Percentiles rank a stretch among this genome's conserved stretches.
Evolutionary conservation across 805 yeast species (phyloP).

Genomic region (Pichia thaimueangensis): DNA sequence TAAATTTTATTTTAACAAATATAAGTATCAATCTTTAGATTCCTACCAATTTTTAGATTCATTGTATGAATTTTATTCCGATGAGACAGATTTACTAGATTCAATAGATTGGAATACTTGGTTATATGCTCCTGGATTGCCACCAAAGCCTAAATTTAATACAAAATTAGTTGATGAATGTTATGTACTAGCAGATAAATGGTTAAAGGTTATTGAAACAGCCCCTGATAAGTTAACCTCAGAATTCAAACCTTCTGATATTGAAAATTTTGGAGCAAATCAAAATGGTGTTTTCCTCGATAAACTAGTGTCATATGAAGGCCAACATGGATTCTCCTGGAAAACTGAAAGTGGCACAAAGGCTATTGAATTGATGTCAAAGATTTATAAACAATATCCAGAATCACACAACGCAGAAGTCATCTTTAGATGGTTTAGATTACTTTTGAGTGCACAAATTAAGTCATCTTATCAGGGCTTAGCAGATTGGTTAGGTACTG

Average conservation of each 20-base stretch:
- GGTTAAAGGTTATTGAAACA: conserved; percentile 42
- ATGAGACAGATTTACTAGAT: conserved; percentile 47
- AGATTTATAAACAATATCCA: conserved; percentile 36
- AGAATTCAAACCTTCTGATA: conserved; percentile 43
- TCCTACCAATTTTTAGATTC: conserved; percentile 75
- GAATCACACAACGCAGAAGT: conserved; percentile 73
- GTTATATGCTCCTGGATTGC: conserved; percentile 79
- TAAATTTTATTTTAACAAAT: conserved; percentile 66
- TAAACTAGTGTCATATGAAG: conserved; percentile 46
- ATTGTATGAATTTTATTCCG: conserved; percentile 52
- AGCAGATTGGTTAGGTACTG: conserved; percentile 83
- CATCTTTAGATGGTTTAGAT: conserved; percentile 66
- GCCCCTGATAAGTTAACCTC: conserved; percentile 24
- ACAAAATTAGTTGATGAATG: conserved; percentile 74
- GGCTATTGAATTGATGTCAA: conserved; percentile 29
- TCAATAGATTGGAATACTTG: conserved; percentile 80
- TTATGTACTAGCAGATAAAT: conserved; percentile 53
- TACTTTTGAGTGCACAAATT: conserved; percentile 53
- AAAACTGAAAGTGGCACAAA: conserved; percentile 27
- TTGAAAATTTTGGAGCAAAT: conserved; percentile 56
- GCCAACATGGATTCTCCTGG: conserved; percentile 36
- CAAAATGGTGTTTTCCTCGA: conserved; percentile 80
- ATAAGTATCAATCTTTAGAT: conserved; percentile 66
- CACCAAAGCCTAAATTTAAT: conserved; percentile 80
- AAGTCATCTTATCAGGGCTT: conserved; percentile 41